Evolutionary conservation across 2,329 filamentous ascomycete genomes (phyloP), one percentile per base, ranked within the genome.

Genomic region (Fusarium algeriense): DNA sequence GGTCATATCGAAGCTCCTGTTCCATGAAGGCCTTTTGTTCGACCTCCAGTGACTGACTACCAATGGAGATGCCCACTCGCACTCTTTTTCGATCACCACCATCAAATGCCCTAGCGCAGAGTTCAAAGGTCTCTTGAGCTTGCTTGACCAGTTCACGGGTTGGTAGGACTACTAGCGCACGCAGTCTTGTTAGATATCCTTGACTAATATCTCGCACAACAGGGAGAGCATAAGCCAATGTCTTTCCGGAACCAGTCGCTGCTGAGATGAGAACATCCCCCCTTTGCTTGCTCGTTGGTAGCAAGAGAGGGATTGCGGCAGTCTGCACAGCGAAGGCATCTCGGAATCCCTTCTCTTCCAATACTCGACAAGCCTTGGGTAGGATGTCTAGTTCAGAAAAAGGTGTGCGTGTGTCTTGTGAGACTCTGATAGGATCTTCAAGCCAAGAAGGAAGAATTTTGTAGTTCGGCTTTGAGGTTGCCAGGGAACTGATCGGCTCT

Each of bases 221-320:
- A 0, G 96, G 96, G 5, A 99, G 83, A 1, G 95, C 89, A 77
- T 99, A 99, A 1, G 95, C 92, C 19, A 99, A 81, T 0, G 96
- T 99, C 79, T 99, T 99, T 61, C 96, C 96, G 1, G 96, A 98
- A 12, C 96, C 96, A 0, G 96, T 99, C 2, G 95, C 93, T 0
- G 97, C 96, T 11, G 94, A 96, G 5, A 99, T 91, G 46, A 97
- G 91, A 7, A 99, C 81, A 79, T 99, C 96, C 8, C 93, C 92
- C 38, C 90, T 86, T 38, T 87, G 83, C 60, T 87, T 84, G 44
- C 87, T 86, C 1, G 87, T 88, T 26, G 89, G 90, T 7, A 97
- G 84, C 8, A 99, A 86, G 43, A 97, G 85, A 2, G 95, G 95
- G 30, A 99, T 86, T 0, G 96, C 81, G 2, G 77, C 76, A 1